Base-by-base conservation (phyloP, 768 basidiomycete genomes). In the Xerocomellus dryophilus region DNA sequence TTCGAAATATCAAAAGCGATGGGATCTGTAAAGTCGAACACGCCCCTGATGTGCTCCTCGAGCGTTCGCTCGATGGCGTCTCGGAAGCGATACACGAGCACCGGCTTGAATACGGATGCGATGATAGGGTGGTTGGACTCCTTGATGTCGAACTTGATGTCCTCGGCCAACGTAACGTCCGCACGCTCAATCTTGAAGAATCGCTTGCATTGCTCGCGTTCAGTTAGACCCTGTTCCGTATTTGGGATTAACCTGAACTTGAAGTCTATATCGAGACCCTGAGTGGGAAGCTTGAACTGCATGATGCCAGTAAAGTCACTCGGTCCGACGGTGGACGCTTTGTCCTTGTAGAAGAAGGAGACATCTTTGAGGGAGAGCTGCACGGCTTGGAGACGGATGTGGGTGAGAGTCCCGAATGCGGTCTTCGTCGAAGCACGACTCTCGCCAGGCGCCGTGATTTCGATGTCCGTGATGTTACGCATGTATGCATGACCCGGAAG, bases 341-440 rank as follows among this genome's bases (percentile, higher is more conserved):
- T 82, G 69, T 90, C 86, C 35, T 77, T 78, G 69, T 86, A 89
- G 68, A 79, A 89, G 74, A 90, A 90, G 1, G 87, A 88, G 0
- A 90, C 79, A 31, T 89, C 82, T 54, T 76, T 71, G 42, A 89
- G 77, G 9, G 72, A 62, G 29, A 90, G 76, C 58, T 86, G 85
- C 0, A 90, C 67, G 1, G 84, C 88, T 54, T 85, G 83, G 21
- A 83, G 69, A 45, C 79, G 81, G 38, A 88, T 74, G 42, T 85
- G 85, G 0, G 85, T 88, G 53, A 86, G 75, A 0, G 84, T 76
- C 41, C 86, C 85, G 29, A 88, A 66, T 2, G 80, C 68, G 4
- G 82, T 82, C 44, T 70, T 75, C 0, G 80, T 69, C 1, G 50
- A 32, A 11, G 63, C 70, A 9, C 67, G 62, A 4, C 73, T 64